phyloP scores from a whole-genome alignment of 2,329 filamentous ascomycete genomes.

The Emydomyces testavorans region DNA sequence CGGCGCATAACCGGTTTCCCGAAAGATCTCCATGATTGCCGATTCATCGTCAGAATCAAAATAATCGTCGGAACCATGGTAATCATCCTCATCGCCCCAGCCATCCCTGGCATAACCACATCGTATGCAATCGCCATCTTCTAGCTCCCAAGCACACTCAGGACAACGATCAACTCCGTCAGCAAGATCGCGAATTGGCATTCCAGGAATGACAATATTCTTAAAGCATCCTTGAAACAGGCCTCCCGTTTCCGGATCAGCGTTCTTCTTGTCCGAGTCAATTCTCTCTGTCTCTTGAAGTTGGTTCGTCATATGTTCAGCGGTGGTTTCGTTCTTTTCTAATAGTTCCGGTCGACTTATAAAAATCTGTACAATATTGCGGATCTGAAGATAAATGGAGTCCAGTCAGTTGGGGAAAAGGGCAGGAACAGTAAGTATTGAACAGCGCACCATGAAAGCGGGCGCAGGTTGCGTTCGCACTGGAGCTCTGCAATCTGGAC shows the following conservation, averaged over 20 bases:
- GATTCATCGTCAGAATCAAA: slow-evolving; percentile 20
- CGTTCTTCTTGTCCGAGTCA: slow-evolving; percentile 48
- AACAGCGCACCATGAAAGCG: slow-evolving; percentile 47
- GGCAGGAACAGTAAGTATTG: background rate
- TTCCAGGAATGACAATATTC: slow-evolving; percentile 21
- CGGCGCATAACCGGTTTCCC: background rate
- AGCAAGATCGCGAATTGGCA: slow-evolving; percentile 43
- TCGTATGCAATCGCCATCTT: slow-evolving; percentile 46
- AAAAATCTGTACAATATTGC: slow-evolving; percentile 54
- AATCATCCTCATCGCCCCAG: no score
- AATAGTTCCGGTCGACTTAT: slow-evolving; percentile 49
- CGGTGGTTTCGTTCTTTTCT: slow-evolving; percentile 50
- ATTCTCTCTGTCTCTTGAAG: slow-evolving; percentile 49
- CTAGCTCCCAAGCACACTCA: slow-evolving; percentile 51
- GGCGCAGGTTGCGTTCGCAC: slow-evolving; percentile 51
- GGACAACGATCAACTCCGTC: slow-evolving; percentile 55
- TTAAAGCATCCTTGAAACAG: slow-evolving; percentile 54
- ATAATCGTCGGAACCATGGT: slow-evolving; percentile 34
- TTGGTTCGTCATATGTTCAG: slow-evolving; percentile 48
- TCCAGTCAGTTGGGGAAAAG: background rate
- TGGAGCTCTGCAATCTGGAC: slow-evolving; percentile 53
- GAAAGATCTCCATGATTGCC: background rate
- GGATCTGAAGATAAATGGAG: slow-evolving; percentile 38
- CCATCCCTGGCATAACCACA: slow-evolving; percentile 44
- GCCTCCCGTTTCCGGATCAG: slow-evolving; percentile 41